Percentiles rank a stretch among this genome's conserved stretches.
Evolutionary conservation across 306 rosid species (phyloP).

Genomic region (Lotus japonicus): DNA sequence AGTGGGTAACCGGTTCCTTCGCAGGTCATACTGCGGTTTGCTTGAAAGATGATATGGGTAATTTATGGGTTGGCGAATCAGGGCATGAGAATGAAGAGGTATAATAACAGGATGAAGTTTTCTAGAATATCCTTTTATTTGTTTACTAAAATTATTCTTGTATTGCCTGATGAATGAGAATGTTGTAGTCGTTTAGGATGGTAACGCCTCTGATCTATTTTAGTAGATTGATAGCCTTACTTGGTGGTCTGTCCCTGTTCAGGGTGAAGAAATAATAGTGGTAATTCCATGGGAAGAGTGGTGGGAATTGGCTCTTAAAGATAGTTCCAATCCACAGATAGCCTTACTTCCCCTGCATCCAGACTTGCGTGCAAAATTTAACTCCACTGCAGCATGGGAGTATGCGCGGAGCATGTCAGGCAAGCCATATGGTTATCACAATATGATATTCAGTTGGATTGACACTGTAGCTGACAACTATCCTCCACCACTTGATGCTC

Average conservation of each 20-base stretch:
- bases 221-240: neutral
- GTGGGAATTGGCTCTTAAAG: slow-evolving; percentile 87
- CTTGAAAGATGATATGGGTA: slow-evolving; percentile 92
- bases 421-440: slow-evolving; percentile 98
- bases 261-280: slow-evolving; percentile 96
- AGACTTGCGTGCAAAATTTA: slow-evolving; percentile 64
- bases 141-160: neutral
- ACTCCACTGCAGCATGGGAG: slow-evolving; percentile 92
- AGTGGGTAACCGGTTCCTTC: slow-evolving; percentile 98
- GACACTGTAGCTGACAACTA: slow-evolving; percentile 92
- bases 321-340: slow-evolving; percentile 85
- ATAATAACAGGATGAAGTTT: neutral
- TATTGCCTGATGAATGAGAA: neutral
- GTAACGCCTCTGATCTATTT: neutral
- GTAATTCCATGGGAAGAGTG: slow-evolving; percentile 95
- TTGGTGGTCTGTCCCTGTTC: neutral
- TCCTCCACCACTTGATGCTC: slow-evolving; percentile 99
- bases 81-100: slow-evolving; percentile 99
- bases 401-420: slow-evolving; percentile 94
- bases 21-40: slow-evolving; percentile 99
- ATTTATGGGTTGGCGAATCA: slow-evolving; percentile 98
- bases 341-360: slow-evolving; percentile 93
- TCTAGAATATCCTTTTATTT: neutral
- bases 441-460: slow-evolving; percentile 99
- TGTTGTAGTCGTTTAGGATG: neutral